These are phyloP conservation scores for Ramaria sp. DNA, from an alignment of 768 basidiomycete species.

Conservation along the genomic window DNA sequence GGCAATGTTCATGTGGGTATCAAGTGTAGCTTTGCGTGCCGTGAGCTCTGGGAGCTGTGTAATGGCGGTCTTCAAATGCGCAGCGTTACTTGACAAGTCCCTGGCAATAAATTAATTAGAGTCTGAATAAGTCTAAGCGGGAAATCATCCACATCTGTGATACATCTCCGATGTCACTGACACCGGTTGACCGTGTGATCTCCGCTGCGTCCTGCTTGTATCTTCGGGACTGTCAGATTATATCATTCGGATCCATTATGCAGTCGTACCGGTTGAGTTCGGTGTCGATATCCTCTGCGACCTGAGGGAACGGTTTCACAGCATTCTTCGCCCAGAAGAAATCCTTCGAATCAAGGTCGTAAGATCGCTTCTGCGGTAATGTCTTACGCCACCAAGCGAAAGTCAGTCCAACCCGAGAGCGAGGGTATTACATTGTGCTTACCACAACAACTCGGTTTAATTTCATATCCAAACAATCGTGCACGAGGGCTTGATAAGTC, in stretches of 20 bases:
- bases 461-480: conserved; percentile 95
- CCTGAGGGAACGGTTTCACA: conserved; percentile 93
- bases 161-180: conserved; percentile 92
- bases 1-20: conserved; percentile 99
- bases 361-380: conserved; percentile 60
- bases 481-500: conserved; percentile 98
- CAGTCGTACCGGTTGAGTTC: conserved; percentile 72
- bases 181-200: conserved; percentile 90
- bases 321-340: conserved; percentile 99
- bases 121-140: conserved; percentile 5
- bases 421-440: conserved; percentile 6
- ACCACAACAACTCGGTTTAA: conserved; percentile 86
- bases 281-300: conserved; percentile 91
- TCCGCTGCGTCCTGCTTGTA: conserved; percentile 93
- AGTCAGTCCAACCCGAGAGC: not conserved
- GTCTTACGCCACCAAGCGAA: conserved; percentile 22
- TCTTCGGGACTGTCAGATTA: conserved; percentile 10
- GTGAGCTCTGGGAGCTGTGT: conserved; percentile 95
- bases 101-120: conserved; percentile 27
- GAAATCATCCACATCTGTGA: conserved; percentile 65
- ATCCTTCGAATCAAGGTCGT: conserved; percentile 96
- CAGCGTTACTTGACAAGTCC: conserved; percentile 86
- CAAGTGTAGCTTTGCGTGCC: conserved; percentile 90
- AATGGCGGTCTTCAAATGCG: conserved; percentile 93
- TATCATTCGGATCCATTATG: not conserved